A percentile compares a stretch with the other conserved stretches of the same genome.
Conservation (phyloP, 345 rosid species). For the Erodium maritimum region DNA sequence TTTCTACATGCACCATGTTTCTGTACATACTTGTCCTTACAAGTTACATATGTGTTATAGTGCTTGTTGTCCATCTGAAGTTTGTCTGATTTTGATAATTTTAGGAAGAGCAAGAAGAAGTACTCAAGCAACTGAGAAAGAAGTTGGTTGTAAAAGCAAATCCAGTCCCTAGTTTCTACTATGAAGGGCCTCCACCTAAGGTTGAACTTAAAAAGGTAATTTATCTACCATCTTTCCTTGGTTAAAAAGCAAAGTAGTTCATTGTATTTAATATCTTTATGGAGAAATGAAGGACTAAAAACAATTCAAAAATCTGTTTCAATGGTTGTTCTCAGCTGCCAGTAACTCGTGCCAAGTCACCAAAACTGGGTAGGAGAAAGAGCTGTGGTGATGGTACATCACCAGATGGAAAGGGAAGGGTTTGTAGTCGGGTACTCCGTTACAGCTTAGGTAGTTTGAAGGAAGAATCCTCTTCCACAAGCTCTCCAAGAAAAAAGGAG, state of each 20-base stretch:
- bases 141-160: conserved; percentile 66
- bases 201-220: conserved; percentile 69
- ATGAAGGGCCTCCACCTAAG: conserved; percentile 80
- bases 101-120: conserved; percentile 79
- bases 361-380: conserved; percentile 67
- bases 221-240: too few relatives aligned
- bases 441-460: conserved; percentile 51
- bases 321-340: conserved; percentile 38
- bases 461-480: conserved; percentile 15
- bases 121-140: conserved; percentile 72
- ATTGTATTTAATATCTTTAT: too few relatives aligned
- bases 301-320: neutral
- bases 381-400: conserved; percentile 56
- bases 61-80: neutral
- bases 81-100: neutral
- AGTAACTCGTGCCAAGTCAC: conserved; percentile 77
- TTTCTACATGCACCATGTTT: conserved; percentile 2
- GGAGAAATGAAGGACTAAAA: neutral
- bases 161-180: conserved; percentile 84
- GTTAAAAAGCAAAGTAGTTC: too few relatives aligned
- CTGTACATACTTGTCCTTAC: neutral
- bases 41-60: conserved; percentile 5
- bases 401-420: conserved; percentile 41
- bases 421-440: conserved; percentile 44
- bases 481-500: conserved; percentile 19